Conservation (phyloP, 1,139 yeast species). For the Lodderomyces oxycetoniae region DNA sequence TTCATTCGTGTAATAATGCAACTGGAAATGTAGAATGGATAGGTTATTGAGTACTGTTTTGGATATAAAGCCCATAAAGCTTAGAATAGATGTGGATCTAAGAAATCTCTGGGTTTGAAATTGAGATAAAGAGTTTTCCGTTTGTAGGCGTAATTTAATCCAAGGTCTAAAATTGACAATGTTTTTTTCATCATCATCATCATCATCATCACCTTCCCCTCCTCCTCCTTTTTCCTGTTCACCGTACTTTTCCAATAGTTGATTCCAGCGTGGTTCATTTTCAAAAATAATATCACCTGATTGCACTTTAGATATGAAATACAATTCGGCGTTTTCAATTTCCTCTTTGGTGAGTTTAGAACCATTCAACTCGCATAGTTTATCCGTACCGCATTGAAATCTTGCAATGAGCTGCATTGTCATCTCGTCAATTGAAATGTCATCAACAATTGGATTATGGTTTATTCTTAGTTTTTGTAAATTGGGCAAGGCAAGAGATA, state of each 20-base stretch:
- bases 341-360: constrained; percentile 41
- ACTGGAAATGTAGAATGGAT: constrained; percentile 18
- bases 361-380: constrained; percentile 51
- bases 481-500: constrained; percentile 29
- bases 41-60: constrained; percentile 7
- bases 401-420: constrained; percentile 48
- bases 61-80: constrained; percentile 25
- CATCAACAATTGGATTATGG: constrained; percentile 48
- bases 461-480: constrained; percentile 45
- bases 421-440: constrained; percentile 30
- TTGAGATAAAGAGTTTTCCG: too few species aligned
- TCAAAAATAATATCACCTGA: constrained; percentile 23
- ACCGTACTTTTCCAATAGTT: constrained; percentile 23
- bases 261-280: constrained; percentile 22
- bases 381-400: constrained; percentile 24
- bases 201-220: too few species aligned
- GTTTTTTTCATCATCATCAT: background rate
- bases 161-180: constrained; percentile 7
- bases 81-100: constrained; percentile 21
- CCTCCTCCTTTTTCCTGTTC: constrained; percentile 10
- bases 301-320: constrained; percentile 51
- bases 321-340: constrained; percentile 62
- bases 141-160: constrained; percentile 6
- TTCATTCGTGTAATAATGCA: constrained; percentile 19
- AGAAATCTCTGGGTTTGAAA: constrained; percentile 9